These are phyloP conservation scores for Davidsoniella virescens DNA, from an alignment of 2,329 filamentous ascomycete genomes.

Conservation along the genomic window DNA sequence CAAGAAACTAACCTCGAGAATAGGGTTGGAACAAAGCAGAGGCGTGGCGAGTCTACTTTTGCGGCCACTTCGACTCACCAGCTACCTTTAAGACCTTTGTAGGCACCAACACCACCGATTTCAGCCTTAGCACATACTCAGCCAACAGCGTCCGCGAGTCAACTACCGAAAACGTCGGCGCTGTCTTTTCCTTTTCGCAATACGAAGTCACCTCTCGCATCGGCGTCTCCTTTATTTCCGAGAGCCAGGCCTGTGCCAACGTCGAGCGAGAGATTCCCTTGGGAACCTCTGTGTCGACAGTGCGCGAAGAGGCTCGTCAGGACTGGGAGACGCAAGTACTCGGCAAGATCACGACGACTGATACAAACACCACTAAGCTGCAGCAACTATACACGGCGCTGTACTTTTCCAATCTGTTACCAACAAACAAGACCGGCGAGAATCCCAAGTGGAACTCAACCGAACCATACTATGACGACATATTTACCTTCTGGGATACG, in stretches of 20 bases:
- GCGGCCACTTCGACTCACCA: constrained; percentile 39
- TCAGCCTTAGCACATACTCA: constrained; percentile 19
- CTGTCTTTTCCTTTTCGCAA: constrained; percentile 37
- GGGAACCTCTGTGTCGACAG: constrained; percentile 24
- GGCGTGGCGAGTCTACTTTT: constrained; percentile 47
- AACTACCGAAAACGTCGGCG: constrained; percentile 21
- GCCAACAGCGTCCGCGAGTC: constrained; percentile 21
- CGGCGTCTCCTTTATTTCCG: constrained; percentile 52
- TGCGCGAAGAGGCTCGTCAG: constrained; percentile 31
- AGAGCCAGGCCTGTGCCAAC: constrained; percentile 40
- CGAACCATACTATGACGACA: constrained; percentile 57
- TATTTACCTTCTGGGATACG: constrained; percentile 52
- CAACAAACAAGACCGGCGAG: constrained; percentile 54
- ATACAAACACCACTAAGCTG: constrained; percentile 36
- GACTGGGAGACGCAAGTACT: constrained; percentile 48
- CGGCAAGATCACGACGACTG: constrained; percentile 44
- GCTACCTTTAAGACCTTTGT: constrained; percentile 28
- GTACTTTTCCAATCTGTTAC: constrained; percentile 54
- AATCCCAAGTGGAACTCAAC: constrained; percentile 47
- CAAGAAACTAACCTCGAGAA: not conserved
- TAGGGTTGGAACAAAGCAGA: constrained; percentile 47
- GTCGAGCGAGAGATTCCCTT: constrained; percentile 39
- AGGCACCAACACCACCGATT: constrained; percentile 21
- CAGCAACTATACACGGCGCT: constrained; percentile 49
- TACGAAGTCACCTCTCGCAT: constrained; percentile 38